Conservation (phyloP, 2,329 filamentous ascomycete species). For the Trichoderma lentiforme region DNA sequence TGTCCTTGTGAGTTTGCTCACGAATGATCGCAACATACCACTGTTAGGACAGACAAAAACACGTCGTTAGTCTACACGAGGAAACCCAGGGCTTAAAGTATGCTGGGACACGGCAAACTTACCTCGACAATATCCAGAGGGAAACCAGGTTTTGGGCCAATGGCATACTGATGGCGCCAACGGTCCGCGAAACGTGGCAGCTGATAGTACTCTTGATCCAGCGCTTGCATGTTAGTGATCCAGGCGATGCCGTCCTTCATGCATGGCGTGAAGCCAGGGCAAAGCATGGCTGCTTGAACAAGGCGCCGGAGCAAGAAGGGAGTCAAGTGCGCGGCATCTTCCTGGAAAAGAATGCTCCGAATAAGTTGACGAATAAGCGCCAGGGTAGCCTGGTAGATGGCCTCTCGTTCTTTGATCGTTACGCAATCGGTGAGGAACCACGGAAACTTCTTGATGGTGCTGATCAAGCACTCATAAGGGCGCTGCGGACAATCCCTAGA, state of each 20-base stretch:
- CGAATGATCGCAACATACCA: slow-evolving; percentile 57
- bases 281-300: slow-evolving; percentile 50
- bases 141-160: slow-evolving; percentile 47
- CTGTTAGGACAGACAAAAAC: slow-evolving; percentile 31
- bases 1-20: slow-evolving; percentile 45
- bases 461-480: slow-evolving; percentile 63
- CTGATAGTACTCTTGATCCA: slow-evolving; percentile 34
- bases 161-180: slow-evolving; percentile 53
- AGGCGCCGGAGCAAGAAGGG: slow-evolving; percentile 52
- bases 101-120: slow-evolving; percentile 23
- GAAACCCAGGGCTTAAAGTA: neutral
- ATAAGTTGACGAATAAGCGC: slow-evolving; percentile 48
- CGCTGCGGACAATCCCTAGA: slow-evolving; percentile 60
- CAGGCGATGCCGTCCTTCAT: slow-evolving; percentile 59
- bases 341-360: slow-evolving; percentile 38
- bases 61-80: neutral
- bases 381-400: slow-evolving; percentile 49
- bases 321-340: slow-evolving; percentile 47
- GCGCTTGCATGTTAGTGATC: slow-evolving; percentile 33
- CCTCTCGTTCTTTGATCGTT: slow-evolving; percentile 54
- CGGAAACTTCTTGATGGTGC: slow-evolving; percentile 59
- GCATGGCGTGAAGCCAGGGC: slow-evolving; percentile 57
- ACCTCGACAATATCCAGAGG: slow-evolving; percentile 56
- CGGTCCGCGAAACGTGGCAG: slow-evolving; percentile 46
- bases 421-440: slow-evolving; percentile 58